Evolutionary conservation across 2,329 filamentous ascomycete genomes (phyloP), one percentile per base, ranked within the genome.

Genomic region (Talaromyces funiculosus): DNA sequence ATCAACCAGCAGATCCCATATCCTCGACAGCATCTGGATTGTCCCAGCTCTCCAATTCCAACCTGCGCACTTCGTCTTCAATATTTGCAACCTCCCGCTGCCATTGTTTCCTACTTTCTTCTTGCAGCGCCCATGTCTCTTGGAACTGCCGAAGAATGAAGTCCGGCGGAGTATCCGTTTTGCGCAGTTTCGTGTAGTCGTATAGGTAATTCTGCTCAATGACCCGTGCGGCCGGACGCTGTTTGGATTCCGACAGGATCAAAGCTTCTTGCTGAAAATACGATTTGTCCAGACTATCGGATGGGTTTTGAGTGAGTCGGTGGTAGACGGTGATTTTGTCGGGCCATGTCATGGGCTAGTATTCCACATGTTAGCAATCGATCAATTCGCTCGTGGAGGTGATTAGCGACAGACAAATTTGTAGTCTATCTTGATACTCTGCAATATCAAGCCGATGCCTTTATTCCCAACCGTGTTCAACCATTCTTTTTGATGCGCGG

Each of bases 251-350:
- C 0, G 90, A 95, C 16, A 96, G 71, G 54, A 96, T 85, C 62
- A 86, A 65, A 3, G 84, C 84, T 63, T 86, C 82, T 22, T 86
- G 75, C 57, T 73, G 66, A 59, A 75, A 72, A 9, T 68, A 69
- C 24, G 72, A 71, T 47, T 71, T 69, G 1, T 68, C 64, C 14
- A 69, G 59, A 2, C 63, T 59, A 20, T 70, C 69, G 3, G 60
- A 86, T 71, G 58, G 87, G 61, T 80, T 73, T 24, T 75, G 72
- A 2, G 81, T 76, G 12, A 96, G 82, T 71, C 88, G 92, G 76
- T 96, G 91, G 67, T 93, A 88, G 20, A 94, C 90, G 0, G 89
- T 91, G 63, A 96, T 85, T 53, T 84, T 83, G 73, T 96, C 92
- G 0, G 92, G 92, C 73, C 85, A 95, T 35, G 82, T 87, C 84